phyloP scores from a whole-genome alignment of 2,329 filamentous ascomycete species.

The Penicillium capsulatum region DNA sequence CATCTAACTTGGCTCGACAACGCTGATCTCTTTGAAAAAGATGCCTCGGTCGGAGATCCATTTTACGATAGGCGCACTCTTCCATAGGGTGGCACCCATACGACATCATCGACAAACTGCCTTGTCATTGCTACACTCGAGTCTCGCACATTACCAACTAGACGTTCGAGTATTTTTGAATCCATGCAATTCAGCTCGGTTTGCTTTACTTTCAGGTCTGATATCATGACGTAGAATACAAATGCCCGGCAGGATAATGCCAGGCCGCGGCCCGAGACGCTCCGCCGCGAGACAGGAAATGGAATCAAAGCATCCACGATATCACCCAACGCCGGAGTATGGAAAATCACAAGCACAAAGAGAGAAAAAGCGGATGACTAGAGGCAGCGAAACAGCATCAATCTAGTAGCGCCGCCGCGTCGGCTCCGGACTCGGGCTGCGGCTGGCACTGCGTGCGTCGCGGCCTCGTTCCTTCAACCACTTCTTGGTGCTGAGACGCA shows the following conservation, averaged over 20 bases:
- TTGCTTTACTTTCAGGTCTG: slow-evolving; percentile 18
- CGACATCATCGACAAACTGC: too few relatives aligned
- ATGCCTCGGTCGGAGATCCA: too few relatives aligned
- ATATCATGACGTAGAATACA: slow-evolving; percentile 30
- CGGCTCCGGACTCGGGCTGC: slow-evolving; percentile 84
- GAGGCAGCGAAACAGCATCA: not conserved
- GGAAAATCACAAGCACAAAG: slow-evolving; percentile 10
- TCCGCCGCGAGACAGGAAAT: slow-evolving; percentile 15
- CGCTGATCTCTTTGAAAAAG: too few relatives aligned
- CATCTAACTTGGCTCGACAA: too few relatives aligned
- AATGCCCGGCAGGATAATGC: slow-evolving; percentile 17
- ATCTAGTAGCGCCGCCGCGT: slow-evolving; percentile 64
- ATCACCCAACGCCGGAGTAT: slow-evolving; percentile 23
- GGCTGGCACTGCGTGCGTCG: slow-evolving; percentile 74
- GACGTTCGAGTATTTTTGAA: not conserved
- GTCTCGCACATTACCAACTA: too few relatives aligned
- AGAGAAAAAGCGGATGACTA: not conserved
- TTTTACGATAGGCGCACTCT: too few relatives aligned
- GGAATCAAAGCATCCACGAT: slow-evolving; percentile 17
- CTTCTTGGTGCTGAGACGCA: slow-evolving; percentile 89
- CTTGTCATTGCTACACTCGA: too few relatives aligned
- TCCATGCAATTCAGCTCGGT: not conserved
- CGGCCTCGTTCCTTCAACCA: slow-evolving; percentile 82
- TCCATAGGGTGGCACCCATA: too few relatives aligned
- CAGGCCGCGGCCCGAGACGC: slow-evolving; percentile 13